Conservation (phyloP, 148 eudicot genomes). For the Amaranthus cruentus region DNA sequence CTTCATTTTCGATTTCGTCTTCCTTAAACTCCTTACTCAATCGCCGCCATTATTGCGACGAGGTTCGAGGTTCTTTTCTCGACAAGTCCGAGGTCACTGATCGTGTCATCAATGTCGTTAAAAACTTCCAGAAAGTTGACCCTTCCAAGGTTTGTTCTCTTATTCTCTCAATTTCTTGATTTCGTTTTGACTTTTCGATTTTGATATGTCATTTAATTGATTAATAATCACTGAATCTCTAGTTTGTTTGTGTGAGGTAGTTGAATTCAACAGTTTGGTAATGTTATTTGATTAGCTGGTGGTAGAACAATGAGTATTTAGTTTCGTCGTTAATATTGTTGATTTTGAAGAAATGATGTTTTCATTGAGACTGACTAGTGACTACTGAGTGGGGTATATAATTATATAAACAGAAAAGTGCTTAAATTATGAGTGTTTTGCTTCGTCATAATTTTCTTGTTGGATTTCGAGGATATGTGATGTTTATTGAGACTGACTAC, state of each 20-base stretch:
- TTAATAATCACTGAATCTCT: background rate
- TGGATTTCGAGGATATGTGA: too few relatives aligned
- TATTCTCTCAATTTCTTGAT: background rate
- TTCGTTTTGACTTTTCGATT: background rate
- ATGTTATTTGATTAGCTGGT: background rate
- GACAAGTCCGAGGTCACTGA: constrained; percentile 91
- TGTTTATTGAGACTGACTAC: too few relatives aligned
- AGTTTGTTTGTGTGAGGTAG: background rate
- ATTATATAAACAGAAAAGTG: too few relatives aligned
- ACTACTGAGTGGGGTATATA: too few relatives aligned
- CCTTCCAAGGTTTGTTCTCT: constrained; percentile 56
- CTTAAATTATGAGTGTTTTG: too few relatives aligned
- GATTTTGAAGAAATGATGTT: too few relatives aligned
- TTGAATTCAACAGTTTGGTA: background rate
- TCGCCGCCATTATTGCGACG: constrained; percentile 64
- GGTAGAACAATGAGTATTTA: too few relatives aligned
- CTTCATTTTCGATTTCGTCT: constrained; percentile 15
- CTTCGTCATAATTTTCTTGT: too few relatives aligned
- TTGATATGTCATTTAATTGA: background rate
- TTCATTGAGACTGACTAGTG: too few relatives aligned
- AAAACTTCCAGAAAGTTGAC: constrained; percentile 90
- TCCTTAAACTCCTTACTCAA: constrained; percentile 35
- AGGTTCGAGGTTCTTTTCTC: constrained; percentile 76
- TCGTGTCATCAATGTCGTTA: constrained; percentile 71
- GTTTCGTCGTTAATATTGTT: too few relatives aligned